A percentile compares a stretch with the other conserved stretches of the same genome.
Evolutionary conservation across 148 eudicot genomes (phyloP).

Genomic region (Amaranthus cruentus): DNA sequence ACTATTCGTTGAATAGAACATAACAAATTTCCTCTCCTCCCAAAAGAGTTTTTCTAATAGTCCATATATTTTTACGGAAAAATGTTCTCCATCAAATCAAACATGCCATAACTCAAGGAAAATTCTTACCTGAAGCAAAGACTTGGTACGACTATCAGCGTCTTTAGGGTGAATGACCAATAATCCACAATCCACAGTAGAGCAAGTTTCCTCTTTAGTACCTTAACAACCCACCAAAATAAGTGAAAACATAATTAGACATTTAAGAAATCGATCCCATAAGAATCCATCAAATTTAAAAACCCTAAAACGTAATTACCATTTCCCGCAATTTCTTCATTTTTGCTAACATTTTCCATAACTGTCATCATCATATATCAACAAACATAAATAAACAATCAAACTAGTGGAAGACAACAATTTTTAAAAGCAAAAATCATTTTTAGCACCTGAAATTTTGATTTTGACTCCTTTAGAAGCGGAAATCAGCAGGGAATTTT

Average conservation of each 20-base stretch:
- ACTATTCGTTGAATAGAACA: too few species aligned
- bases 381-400: not conserved
- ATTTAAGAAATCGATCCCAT: not conserved
- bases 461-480: conserved; percentile 42
- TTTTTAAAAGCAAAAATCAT: not conserved
- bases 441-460: conserved; percentile 47
- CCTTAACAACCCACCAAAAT: conserved; percentile 8
- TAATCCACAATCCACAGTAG: conserved; percentile 33
- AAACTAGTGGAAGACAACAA: not conserved
- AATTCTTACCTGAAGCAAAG: conserved; percentile 53
- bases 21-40: too few species aligned
- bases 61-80: too few species aligned
- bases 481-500: conserved; percentile 39
- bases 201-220: conserved; percentile 11
- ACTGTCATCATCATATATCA: conserved; percentile 27
- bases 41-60: too few species aligned
- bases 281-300: not conserved
- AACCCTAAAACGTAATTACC: conserved; percentile 21
- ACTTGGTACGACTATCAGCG: conserved; percentile 43
- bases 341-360: conserved; percentile 23
- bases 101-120: not conserved
- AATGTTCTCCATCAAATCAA: not conserved
- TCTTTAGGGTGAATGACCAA: conserved; percentile 71
- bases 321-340: conserved; percentile 12
- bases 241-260: not conserved